Percentiles rank a stretch among this genome's conserved stretches.
Evolutionary conservation across 1,284 basidiomycete genomes (phyloP).

Genomic region (Moniliophthora roreri): DNA sequence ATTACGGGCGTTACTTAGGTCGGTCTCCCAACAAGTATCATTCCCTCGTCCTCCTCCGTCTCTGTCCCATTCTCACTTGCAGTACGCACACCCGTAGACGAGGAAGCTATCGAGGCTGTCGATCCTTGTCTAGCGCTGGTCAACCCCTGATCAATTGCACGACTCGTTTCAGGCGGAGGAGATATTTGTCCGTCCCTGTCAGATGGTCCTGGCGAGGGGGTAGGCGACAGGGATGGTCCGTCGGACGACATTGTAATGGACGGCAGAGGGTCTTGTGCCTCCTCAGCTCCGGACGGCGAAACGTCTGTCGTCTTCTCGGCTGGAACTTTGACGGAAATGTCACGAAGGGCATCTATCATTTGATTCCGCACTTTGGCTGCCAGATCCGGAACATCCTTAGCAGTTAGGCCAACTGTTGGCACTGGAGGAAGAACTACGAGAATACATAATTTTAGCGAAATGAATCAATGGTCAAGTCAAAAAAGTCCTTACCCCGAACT

Average conservation of each 20-base stretch:
- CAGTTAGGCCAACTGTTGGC: constrained; percentile 65
- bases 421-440: constrained; percentile 77
- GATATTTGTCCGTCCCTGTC: not conserved
- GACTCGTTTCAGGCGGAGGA: not conserved
- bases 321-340: constrained; percentile 58
- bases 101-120: constrained; percentile 25
- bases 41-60: constrained; percentile 1
- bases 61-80: constrained; percentile 13
- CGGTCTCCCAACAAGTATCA: constrained; percentile 72
- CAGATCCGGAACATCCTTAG: constrained; percentile 65
- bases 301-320: constrained; percentile 17
- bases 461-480: constrained; percentile 1
- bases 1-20: constrained; percentile 9
- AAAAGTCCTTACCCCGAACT: constrained; percentile 68
- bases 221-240: not conserved
- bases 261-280: not conserved
- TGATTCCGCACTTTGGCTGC: constrained; percentile 61
- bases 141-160: not conserved
- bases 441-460: constrained; percentile 7
- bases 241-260: too few species aligned
- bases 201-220: not conserved
- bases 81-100: constrained; percentile 21
- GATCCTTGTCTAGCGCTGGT: constrained; percentile 7
- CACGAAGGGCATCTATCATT: constrained; percentile 71
- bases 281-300: not conserved